These are phyloP conservation scores for Sclerospora graminicola DNA, from an alignment of 352 stramenopile genomes.

Conservation along the genomic window DNA sequence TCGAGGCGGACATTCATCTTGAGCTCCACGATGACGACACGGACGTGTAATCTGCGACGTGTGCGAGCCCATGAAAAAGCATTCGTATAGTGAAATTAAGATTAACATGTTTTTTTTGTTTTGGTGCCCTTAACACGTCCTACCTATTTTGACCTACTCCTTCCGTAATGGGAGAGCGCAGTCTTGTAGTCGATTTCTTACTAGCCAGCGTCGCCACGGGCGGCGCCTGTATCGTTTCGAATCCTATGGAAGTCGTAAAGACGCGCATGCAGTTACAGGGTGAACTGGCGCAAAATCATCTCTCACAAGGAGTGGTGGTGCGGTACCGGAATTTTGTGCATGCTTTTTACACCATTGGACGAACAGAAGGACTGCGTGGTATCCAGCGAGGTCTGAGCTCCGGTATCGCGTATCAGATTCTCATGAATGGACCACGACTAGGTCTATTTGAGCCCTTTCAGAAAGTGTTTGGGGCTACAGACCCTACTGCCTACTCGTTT, in stretches of 20 bases:
- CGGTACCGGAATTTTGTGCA: constrained; percentile 82
- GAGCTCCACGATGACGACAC: constrained; percentile 57
- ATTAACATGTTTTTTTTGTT: no score
- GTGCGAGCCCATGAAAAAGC: constrained; percentile 19
- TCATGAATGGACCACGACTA: constrained; percentile 74
- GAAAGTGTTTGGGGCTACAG: constrained; percentile 66
- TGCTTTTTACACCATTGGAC: constrained; percentile 73
- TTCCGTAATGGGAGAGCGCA: constrained; percentile 21
- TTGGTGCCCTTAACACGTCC: constrained; percentile 2
- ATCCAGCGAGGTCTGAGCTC: constrained; percentile 74
- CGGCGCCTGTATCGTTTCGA: constrained; percentile 64
- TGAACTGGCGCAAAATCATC: constrained; percentile 55
- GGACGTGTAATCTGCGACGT: constrained; percentile 16
- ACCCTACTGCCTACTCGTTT: constrained; percentile 63
- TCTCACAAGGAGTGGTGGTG: no score
- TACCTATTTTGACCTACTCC: no score
- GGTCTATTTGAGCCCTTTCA: constrained; percentile 76
- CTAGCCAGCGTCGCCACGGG: constrained; percentile 57
- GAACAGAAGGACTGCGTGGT: constrained; percentile 60
- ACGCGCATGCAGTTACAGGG: constrained; percentile 85
- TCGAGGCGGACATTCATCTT: constrained; percentile 74
- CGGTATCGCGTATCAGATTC: constrained; percentile 73
- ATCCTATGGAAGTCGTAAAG: constrained; percentile 88
- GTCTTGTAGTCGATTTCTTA: constrained; percentile 62
- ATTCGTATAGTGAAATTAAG: constrained; percentile 8